Conservation (phyloP, 1,284 basidiomycete species). For the Moesziomyces antarcticus region DNA sequence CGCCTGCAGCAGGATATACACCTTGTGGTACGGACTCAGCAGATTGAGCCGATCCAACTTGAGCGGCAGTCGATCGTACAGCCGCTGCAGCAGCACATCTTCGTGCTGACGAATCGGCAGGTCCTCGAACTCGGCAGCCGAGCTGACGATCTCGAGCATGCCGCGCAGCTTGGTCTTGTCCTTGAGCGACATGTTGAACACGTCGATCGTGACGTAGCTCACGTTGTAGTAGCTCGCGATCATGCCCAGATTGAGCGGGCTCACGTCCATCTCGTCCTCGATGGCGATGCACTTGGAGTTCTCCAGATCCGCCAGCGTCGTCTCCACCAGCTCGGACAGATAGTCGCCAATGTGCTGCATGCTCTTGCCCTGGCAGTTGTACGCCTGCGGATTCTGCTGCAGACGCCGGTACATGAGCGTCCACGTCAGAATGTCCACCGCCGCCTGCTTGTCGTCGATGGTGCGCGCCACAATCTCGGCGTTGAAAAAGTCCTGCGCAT, state of each 20-base stretch:
- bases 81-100: conserved; percentile 71
- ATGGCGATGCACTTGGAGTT: conserved; percentile 94
- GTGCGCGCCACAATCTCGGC: conserved; percentile 98
- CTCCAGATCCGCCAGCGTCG: conserved; percentile 87
- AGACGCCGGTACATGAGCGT: conserved; percentile 96
- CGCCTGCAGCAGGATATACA: conserved; percentile 93
- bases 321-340: conserved; percentile 93
- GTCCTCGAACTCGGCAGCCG: conserved; percentile 93
- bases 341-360: conserved; percentile 65
- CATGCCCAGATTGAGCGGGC: conserved; percentile 67
- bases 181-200: conserved; percentile 94
- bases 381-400: conserved; percentile 79
- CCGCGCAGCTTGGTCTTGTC: conserved; percentile 98
- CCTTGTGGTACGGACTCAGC: conserved; percentile 96
- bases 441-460: conserved; percentile 75
- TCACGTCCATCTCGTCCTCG: conserved; percentile 73
- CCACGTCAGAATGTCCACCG: conserved; percentile 85
- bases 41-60: conserved; percentile 87
- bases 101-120: conserved; percentile 81
- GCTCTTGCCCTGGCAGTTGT: conserved; percentile 63
- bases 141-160: conserved; percentile 92
- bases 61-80: conserved; percentile 97
- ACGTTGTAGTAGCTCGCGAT: conserved; percentile 74
- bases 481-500: conserved; percentile 94
- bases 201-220: conserved; percentile 91